phyloP scores from a whole-genome alignment of 2,329 filamentous ascomycete genomes.

The Aspergillus floridensis region DNA sequence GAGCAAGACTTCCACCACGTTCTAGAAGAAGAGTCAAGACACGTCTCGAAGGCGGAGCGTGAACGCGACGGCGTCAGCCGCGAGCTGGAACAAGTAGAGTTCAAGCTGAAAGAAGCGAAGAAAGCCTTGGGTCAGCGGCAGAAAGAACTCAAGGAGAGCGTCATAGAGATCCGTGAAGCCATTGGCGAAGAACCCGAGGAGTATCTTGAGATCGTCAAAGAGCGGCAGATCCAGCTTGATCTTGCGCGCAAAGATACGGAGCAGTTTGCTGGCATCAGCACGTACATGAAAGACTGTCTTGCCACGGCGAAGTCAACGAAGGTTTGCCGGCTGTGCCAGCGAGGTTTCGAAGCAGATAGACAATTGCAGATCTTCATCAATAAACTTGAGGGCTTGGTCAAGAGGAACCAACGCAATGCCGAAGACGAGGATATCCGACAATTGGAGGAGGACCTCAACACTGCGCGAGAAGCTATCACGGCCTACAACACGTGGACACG shows the following conservation, averaged over 20 bases:
- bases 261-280: conserved; percentile 64
- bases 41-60: conserved; percentile 64
- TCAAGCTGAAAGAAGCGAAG: conserved; percentile 64
- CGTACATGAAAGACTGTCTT: conserved; percentile 70
- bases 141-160: conserved; percentile 60
- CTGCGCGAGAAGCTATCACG: conserved; percentile 61
- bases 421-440: conserved; percentile 62
- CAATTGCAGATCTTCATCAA: conserved; percentile 62
- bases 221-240: conserved; percentile 53
- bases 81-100: conserved; percentile 74
- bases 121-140: conserved; percentile 64
- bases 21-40: conserved; percentile 56
- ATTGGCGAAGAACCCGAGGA: conserved; percentile 52
- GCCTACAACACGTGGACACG: conserved; percentile 73
- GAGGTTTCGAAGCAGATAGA: conserved; percentile 62
- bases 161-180: conserved; percentile 60
- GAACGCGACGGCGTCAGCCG: conserved; percentile 68
- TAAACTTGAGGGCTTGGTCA: conserved; percentile 60
- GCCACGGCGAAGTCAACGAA: conserved; percentile 65
- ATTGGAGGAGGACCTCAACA: conserved; percentile 60
- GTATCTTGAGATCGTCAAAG: conserved; percentile 53
- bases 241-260: conserved; percentile 62
- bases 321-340: conserved; percentile 72
- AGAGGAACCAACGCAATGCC: conserved; percentile 53
- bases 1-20: conserved; percentile 68